phyloP scores from a whole-genome alignment of 441 rosid species.

The Euphorbia schlechtendalii region DNA sequence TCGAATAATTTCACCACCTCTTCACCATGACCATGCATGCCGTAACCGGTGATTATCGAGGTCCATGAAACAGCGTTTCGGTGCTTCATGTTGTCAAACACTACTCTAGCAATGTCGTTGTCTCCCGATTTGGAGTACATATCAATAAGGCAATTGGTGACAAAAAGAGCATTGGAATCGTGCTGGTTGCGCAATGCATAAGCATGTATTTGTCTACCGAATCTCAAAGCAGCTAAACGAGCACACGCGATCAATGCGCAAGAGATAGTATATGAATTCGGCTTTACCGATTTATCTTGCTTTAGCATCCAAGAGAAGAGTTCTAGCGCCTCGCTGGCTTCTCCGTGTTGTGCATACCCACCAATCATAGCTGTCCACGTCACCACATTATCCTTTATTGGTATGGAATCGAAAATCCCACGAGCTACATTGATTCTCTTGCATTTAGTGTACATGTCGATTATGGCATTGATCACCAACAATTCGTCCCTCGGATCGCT shows the following conservation, averaged over 20 bases:
- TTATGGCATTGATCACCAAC: slow-evolving; percentile 56
- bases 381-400: slow-evolving; percentile 45
- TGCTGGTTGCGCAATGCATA: slow-evolving; percentile 41
- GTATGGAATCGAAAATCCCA: slow-evolving; percentile 46
- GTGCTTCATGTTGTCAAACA: slow-evolving; percentile 51
- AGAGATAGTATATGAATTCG: slow-evolving; percentile 61
- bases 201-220: slow-evolving; percentile 62
- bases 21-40: slow-evolving; percentile 79
- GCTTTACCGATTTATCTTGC: slow-evolving; percentile 35
- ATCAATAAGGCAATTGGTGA: slow-evolving; percentile 67
- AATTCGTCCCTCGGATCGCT: slow-evolving; percentile 39
- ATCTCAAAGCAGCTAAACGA: slow-evolving; percentile 51
- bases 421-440: slow-evolving; percentile 38
- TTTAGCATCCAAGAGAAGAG: slow-evolving; percentile 51
- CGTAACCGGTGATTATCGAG: slow-evolving; percentile 72
- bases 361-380: slow-evolving; percentile 73
- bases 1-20: slow-evolving; percentile 52
- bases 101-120: slow-evolving; percentile 47
- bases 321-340: slow-evolving; percentile 49
- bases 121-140: slow-evolving; percentile 85
- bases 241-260: slow-evolving; percentile 71
- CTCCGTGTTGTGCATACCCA: slow-evolving; percentile 67
- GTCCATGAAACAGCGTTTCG: slow-evolving; percentile 79
- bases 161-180: slow-evolving; percentile 27
- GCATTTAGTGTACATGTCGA: slow-evolving; percentile 88